Conservation (phyloP, 495 filamentous ascomycete species). For the Achaetomiella virescens region DNA sequence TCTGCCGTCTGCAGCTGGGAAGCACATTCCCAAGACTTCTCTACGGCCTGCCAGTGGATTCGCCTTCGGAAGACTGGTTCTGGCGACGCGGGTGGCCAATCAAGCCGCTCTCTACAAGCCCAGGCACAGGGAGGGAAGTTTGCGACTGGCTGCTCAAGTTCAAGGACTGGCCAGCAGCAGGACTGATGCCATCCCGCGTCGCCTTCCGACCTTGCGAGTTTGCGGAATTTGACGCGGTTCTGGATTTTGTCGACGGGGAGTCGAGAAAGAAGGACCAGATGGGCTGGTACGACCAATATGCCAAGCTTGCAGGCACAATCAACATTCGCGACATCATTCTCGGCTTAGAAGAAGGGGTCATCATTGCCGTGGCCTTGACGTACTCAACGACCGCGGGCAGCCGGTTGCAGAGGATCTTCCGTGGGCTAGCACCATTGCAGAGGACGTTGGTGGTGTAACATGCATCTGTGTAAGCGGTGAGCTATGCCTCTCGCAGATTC, state of each 20-base stretch:
- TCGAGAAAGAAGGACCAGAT: constrained; percentile 37
- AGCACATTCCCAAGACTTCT: constrained; percentile 56
- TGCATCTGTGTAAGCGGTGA: constrained; percentile 54
- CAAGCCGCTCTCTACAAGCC: constrained; percentile 28
- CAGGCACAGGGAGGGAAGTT: constrained; percentile 43
- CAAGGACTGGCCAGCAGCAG: constrained; percentile 43
- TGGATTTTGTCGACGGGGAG: constrained; percentile 48
- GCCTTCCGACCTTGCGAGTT: constrained; percentile 45
- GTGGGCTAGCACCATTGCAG: constrained; percentile 50
- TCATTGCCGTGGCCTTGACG: constrained; percentile 51
- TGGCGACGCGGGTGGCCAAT: constrained; percentile 51
- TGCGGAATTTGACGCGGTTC: constrained; percentile 46
- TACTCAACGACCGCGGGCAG: constrained; percentile 49
- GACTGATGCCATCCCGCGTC: constrained; percentile 30
- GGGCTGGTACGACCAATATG: constrained; percentile 53
- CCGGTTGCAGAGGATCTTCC: constrained; percentile 51
- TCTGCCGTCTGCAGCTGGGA: constrained; percentile 52
- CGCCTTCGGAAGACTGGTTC: constrained; percentile 50
- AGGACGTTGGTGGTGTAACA: constrained; percentile 53
- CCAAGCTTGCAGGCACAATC: constrained; percentile 39
- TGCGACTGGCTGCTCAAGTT: constrained; percentile 53
- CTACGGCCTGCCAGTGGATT: constrained; percentile 48
- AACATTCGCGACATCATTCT: constrained; percentile 47
- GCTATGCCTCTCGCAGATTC: constrained; percentile 4
- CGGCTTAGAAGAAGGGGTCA: constrained; percentile 36